Evolutionary conservation across 257 asterid genomes (phyloP), one percentile per base, ranked within the genome.

Genomic region (Echites panduratus): DNA sequence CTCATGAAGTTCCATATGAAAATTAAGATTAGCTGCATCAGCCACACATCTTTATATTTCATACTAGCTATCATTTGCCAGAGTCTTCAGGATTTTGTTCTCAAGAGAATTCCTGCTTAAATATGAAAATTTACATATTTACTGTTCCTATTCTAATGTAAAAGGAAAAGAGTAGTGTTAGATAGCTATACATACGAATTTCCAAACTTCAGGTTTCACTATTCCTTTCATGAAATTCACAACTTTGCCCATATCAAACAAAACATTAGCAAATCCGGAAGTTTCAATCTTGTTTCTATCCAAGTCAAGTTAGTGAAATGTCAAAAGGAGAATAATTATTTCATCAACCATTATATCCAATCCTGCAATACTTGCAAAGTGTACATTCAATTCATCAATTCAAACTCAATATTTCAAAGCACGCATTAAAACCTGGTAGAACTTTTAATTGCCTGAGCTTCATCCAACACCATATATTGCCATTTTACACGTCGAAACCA

Each of bases 381-480:
- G 2, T 8, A 7, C 44, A 19, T 4, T 56, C 38, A n/a, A 29
- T 13, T 62, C 45, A 45, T 58, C 41, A 45, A 56, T n/a, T n/a
- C 38, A 71, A 57, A 17, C 14, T 62, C 45, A 45, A 58, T 24
- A 45, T 38, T n/a, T n/a, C 38, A 71, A 57, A 17, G 7, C 45
- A 38, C 38, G 19, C 76, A 44, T 66, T 48, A 84, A 70, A 79
- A 91, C 99, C 99, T 94, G 85, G 79, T 85, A 49, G 98, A 83
- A 78, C 95, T 90, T 87, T 95, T 95, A 69, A 95, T 95, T 72
- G 98, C 98, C 82, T 95, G 99, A 74, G 99, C 99, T 86, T 95
- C 99, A 85, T 95, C 99, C 85, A 95, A 83, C 79, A 95, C 98
- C 98, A 95, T 90, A 83, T 92, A 95, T 82, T 95, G 96, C 99